Percentiles rank a stretch among this genome's conserved stretches.
These are phyloP conservation scores for Termitomyces sp. DNA, from an alignment of 768 basidiomycete species.

Conservation along the genomic window DNA sequence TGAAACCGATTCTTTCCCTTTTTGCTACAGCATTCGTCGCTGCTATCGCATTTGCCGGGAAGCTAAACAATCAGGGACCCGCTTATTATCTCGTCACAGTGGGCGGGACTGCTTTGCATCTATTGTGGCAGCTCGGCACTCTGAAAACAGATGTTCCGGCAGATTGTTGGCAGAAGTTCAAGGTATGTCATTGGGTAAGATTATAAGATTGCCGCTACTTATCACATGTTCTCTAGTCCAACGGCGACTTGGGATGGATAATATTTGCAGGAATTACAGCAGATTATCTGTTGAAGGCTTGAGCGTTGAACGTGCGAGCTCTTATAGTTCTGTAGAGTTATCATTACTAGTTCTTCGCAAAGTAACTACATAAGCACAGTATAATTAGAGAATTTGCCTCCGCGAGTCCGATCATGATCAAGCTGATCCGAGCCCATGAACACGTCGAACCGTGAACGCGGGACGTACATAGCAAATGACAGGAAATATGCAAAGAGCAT, in stretches of 20 bases:
- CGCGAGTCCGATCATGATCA: not conserved
- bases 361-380: no score
- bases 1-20: constrained; percentile 39
- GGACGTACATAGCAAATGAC: not conserved
- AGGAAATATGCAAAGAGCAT: no score
- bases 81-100: constrained; percentile 30
- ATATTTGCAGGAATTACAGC: not conserved
- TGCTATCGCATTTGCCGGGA: constrained; percentile 35
- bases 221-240: not conserved
- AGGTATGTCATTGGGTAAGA: constrained; percentile 29
- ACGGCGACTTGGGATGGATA: not conserved
- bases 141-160: constrained; percentile 1
- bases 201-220: not conserved
- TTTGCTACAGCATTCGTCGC: constrained; percentile 40
- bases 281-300: not conserved
- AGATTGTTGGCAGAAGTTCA: constrained; percentile 12
- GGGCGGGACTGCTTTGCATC: constrained; percentile 8
- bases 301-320: not conserved
- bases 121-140: constrained; percentile 12
- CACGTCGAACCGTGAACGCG: not conserved
- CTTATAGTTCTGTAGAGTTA: no score
- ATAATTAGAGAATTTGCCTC: not conserved
- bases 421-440: not conserved
- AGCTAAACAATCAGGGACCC: constrained; percentile 35
- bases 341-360: no score